Base-by-base conservation (phyloP, 768 basidiomycete species). In the Termitomyces bulborhizus region DNA sequence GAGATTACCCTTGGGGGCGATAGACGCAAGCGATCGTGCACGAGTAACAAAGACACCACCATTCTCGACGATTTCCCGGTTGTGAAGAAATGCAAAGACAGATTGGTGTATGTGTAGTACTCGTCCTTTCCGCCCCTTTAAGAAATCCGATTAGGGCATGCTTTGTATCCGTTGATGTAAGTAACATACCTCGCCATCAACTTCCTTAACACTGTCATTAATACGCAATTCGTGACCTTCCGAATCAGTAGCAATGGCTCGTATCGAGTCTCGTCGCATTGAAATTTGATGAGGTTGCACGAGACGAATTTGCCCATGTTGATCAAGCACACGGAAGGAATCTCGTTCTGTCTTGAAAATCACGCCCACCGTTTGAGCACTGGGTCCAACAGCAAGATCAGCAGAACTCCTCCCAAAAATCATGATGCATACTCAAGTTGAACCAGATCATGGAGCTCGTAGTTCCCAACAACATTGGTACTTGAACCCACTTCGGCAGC, bases 271-370 rank as follows among this genome's bases (percentile, higher is more conserved):
- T 26, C 88, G 82, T 18, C 93, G 84, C 85, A 93, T 90, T 6
- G 90, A 89, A 57, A 99, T 95, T 65, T 98, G 95, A 59, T 94
- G 92, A 4, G 96, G 94, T 64, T 91, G 88, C 4, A 98, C 88
- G 6, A 89, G 78, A 15, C 93, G 88, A 15, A 90, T 82, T 71
- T 92, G 86, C 1, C 93, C 92, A 62, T 92, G 88, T 67, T 98
- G 97, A 65, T 98, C 96, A 50, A 99, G 78, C 2, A 99, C 89
- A 54, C 94, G 91, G 83, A 99, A 93, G 7, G 93, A 86, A 66
- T 93, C 93, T 13, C 93, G 86, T 67, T 98, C 97, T 1, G 94
- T 95, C 69, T 96, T 95, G 81, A 88, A 97, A 60, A 98, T 97
- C 57, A 98, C 93, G 67, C 94, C 97, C 36, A 94, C 93, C 4